Base-by-base conservation (phyloP, 2,329 filamentous ascomycete species). In the Bertia moriformis region DNA sequence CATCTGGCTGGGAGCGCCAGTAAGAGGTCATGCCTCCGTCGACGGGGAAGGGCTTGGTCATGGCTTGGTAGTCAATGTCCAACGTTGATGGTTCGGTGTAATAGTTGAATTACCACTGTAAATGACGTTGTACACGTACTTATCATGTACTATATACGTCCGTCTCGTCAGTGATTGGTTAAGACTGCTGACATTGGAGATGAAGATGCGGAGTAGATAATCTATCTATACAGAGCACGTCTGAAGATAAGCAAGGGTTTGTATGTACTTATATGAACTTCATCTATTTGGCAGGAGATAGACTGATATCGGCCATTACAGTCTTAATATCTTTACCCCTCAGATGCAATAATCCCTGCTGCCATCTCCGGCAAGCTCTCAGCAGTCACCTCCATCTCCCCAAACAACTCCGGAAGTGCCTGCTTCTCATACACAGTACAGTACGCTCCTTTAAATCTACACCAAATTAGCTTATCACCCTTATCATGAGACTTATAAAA, bases 381-480 rank as follows among this genome's bases (percentile, higher is more conserved):
- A 4, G 61, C 62, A 41, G 64, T 57, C 19, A 73, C 65, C 38
- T 72, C 68, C 61, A 72, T 63, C 44, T 62, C 52, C 0, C 15
- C 63, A 55, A 71, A 73, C 0, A 75, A 50, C 38, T 69, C 65
- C 4, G 52, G 48, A 38, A 63, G 64, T 4, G 60, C 51, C 46
- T 73, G 69, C 41, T 64, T 62, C 48, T 75, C 70, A 45, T 62
- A 66, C 0, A 68, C 56, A 2, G 63, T 60, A 44, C 65, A 69
- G 50, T 70, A 75, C 0, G 71, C 69, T 4, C 66, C 66, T 39
- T 60, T 63, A 48, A 73, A 63, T 27, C 59, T 52, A 27, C 27
- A 20, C 10, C 18, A 19, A 2, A 33, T 7, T n/a, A n/a, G n/a
- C n/a, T n/a, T 24, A 39, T 22, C 13, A 14, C 17, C 18, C 4